These are phyloP conservation scores for Elsinoe fawcettii DNA, from an alignment of 2,329 filamentous ascomycete species.

Conservation along the genomic window DNA sequence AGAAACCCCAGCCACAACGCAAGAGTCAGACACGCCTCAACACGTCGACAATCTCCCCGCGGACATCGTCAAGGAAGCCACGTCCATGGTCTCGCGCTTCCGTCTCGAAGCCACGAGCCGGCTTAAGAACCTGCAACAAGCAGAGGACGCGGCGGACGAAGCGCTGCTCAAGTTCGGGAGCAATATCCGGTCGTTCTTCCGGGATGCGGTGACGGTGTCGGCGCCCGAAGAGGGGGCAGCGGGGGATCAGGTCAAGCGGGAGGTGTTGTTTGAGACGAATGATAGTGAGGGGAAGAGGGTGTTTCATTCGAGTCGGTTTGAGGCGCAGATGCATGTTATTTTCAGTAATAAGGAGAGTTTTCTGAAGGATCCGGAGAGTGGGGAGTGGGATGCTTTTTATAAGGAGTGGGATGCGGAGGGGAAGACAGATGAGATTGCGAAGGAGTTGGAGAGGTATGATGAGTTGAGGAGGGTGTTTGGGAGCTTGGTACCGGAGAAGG, in stretches of 20 bases:
- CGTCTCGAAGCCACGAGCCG: slow-evolving; percentile 70
- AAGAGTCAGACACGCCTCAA: slow-evolving; percentile 21
- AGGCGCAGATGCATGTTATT: slow-evolving; percentile 91
- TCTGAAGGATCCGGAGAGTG: slow-evolving; percentile 63
- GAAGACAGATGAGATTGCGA: slow-evolving; percentile 76
- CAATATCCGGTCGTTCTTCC: slow-evolving; percentile 81
- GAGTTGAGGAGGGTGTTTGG: slow-evolving; percentile 88
- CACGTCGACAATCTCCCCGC: slow-evolving; percentile 40
- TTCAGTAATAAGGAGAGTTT: slow-evolving; percentile 80
- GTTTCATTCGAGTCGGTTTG: slow-evolving; percentile 88
- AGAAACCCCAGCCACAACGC: neutral
- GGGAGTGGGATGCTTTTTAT: slow-evolving; percentile 64
- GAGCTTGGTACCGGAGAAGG: slow-evolving; percentile 83
- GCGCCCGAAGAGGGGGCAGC: slow-evolving; percentile 51
- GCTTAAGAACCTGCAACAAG: slow-evolving; percentile 79
- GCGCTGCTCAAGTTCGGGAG: slow-evolving; percentile 84
- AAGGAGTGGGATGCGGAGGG: slow-evolving; percentile 68
- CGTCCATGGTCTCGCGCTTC: slow-evolving; percentile 67
- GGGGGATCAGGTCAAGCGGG: slow-evolving; percentile 36
- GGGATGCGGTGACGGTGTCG: slow-evolving; percentile 81
- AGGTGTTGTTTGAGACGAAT: slow-evolving; percentile 87
- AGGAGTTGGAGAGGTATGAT: slow-evolving; percentile 75
- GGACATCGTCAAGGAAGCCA: slow-evolving; percentile 48
- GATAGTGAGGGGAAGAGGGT: slow-evolving; percentile 82
- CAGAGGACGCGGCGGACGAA: slow-evolving; percentile 93